These are phyloP conservation scores for Tylopilus rubrobrunneus DNA, from an alignment of 768 basidiomycete species.

Conservation along the genomic window DNA sequence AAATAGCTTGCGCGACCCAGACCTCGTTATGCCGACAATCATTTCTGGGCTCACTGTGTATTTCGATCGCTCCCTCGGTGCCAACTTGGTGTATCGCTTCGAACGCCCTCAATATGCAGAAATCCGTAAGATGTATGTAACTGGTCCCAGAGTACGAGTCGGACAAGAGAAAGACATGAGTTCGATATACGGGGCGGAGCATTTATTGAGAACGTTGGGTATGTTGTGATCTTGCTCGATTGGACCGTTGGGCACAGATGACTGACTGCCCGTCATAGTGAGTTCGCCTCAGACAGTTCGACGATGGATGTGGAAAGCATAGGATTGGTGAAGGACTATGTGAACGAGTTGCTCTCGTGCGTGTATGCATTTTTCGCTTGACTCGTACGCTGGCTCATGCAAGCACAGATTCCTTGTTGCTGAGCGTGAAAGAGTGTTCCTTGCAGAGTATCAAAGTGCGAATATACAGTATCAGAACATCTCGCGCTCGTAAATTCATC, in stretches of 20 bases:
- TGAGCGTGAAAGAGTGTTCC: constrained; percentile 71
- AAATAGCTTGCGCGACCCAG: constrained; percentile 63
- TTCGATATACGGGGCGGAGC: constrained; percentile 90
- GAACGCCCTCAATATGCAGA: constrained; percentile 92
- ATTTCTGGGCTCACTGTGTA: constrained; percentile 83
- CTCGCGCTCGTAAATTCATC: constrained; percentile 55
- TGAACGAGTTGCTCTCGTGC: constrained; percentile 81
- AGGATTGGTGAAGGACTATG: constrained; percentile 78
- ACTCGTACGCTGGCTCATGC: background rate
- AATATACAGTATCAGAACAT: constrained; percentile 79
- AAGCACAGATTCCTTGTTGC: constrained; percentile 68
- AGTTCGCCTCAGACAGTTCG: constrained; percentile 82
- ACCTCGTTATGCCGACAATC: constrained; percentile 71
- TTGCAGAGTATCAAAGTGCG: constrained; percentile 73
- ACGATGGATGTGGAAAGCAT: constrained; percentile 90
- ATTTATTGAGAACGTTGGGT: constrained; percentile 91
- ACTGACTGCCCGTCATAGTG: constrained; percentile 48
- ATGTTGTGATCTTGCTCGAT: constrained; percentile 23
- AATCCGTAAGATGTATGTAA: constrained; percentile 67
- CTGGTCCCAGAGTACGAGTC: constrained; percentile 64
- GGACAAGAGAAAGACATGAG: constrained; percentile 83
- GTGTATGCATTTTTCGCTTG: constrained; percentile 21
- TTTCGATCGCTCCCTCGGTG: constrained; percentile 88
- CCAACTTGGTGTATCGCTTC: constrained; percentile 89
- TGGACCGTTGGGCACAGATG: background rate